Evolutionary conservation across 208 protist genomes (phyloP).

Genomic region (Leishmania mexicana): DNA sequence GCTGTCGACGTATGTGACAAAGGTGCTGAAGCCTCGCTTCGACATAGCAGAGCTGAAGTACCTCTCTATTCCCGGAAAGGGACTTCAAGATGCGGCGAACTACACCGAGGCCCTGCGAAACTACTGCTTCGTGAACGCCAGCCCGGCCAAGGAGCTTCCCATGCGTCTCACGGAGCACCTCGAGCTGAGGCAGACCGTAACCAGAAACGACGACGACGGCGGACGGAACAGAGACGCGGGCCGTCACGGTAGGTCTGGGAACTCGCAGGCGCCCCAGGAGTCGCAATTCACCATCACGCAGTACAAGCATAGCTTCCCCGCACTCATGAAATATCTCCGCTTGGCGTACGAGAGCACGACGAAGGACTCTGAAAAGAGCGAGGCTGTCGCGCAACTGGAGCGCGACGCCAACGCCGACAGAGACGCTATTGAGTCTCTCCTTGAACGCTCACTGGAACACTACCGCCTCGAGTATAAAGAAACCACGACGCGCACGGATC

Average conservation of each 20-base stretch:
- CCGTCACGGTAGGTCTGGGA: not conserved
- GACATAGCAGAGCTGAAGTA: conserved; percentile 55
- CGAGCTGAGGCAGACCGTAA: conserved; percentile 32
- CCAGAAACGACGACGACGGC: conserved; percentile 3
- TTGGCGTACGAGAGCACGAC: not conserved
- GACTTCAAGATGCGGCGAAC: conserved; percentile 48
- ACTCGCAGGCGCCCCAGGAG: not conserved
- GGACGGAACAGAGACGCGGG: conserved; percentile 1
- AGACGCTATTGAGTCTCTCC: conserved; percentile 26
- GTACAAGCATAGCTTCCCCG: conserved; percentile 21
- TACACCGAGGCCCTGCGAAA: conserved; percentile 43
- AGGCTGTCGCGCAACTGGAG: conserved; percentile 11
- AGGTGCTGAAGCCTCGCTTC: conserved; percentile 28
- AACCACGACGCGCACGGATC: conserved; percentile 28
- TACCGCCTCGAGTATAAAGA: conserved; percentile 49
- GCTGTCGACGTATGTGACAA: conserved; percentile 35
- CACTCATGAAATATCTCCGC: conserved; percentile 1
- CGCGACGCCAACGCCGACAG: conserved; percentile 11
- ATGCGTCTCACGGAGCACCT: conserved; percentile 25
- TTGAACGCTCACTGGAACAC: conserved; percentile 16
- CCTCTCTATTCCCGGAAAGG: conserved; percentile 41
- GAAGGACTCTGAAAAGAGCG: not conserved
- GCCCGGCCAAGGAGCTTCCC: conserved; percentile 36
- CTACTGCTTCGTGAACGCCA: conserved; percentile 38
- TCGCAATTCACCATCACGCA: conserved; percentile 25